A percentile compares a stretch with the other conserved stretches of the same genome.
Evolutionary conservation across 2,329 filamentous ascomycete genomes (phyloP).

Genomic region (Colletotrichum sp.): DNA sequence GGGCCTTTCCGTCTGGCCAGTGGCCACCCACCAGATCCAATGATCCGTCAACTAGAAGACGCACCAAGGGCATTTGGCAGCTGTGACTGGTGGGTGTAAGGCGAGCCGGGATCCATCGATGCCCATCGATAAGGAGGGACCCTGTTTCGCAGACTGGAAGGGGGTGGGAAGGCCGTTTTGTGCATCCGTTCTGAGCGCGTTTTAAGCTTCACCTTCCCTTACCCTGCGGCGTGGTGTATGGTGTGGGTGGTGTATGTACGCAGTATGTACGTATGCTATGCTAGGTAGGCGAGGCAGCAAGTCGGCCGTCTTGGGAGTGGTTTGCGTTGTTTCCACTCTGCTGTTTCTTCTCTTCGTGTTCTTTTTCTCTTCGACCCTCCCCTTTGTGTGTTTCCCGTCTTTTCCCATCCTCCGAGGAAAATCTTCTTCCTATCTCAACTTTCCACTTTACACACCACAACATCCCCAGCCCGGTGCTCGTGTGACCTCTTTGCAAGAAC

Average conservation of each 20-base stretch:
- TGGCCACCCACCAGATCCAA: not conserved
- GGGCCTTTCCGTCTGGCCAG: not conserved
- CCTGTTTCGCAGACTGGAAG: constrained; percentile 9
- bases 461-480: not conserved
- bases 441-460: not conserved
- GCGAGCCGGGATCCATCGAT: constrained; percentile 6
- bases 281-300: not conserved
- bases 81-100: constrained; percentile 6
- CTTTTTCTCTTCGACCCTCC: not conserved
- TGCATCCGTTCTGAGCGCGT: constrained; percentile 13
- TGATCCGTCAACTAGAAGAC: not conserved
- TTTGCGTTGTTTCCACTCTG: not conserved
- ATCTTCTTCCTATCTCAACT: not conserved
- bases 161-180: constrained; percentile 12
- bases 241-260: not conserved
- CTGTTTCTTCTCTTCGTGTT: not conserved
- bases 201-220: constrained; percentile 19
- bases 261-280: not conserved
- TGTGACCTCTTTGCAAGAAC: constrained; percentile 7
- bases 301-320: not conserved
- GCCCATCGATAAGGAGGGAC: constrained; percentile 10
- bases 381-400: not conserved
- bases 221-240: constrained; percentile 1
- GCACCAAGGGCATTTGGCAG: not conserved
- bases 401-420: not conserved